Percentiles rank a stretch among this genome's conserved stretches.
phyloP scores from a whole-genome alignment of 345 rosid genomes.

The Citrus sinensis region DVS_A1.0 CM039164.1:21326001-21326500 shows the following conservation, averaged over 20 bases:
- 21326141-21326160: conserved; percentile 35
- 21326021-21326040: conserved; percentile 29
- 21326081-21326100: not conserved
- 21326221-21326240: conserved; percentile 52
- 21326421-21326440: conserved; percentile 48
- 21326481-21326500: conserved; percentile 78
- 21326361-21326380: conserved; percentile 54
- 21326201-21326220: conserved; percentile 60
- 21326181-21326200: conserved; percentile 57
- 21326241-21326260: conserved; percentile 50
- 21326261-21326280: conserved; percentile 53
- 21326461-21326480: conserved; percentile 71
- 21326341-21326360: conserved; percentile 68
- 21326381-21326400: conserved; percentile 76
- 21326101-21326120: not conserved
- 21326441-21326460: conserved; percentile 39
- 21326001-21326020: conserved; percentile 17
- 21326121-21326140: not conserved
- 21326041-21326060: conserved; percentile 17
- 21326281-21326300: conserved; percentile 52
- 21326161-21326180: conserved; percentile 71
- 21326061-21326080: conserved; percentile 3
- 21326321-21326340: conserved; percentile 59
- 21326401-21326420: conserved; percentile 69
- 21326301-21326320: conserved; percentile 58